Percentiles rank a stretch among this genome's conserved stretches.
Evolutionary conservation across 306 rosid genomes (phyloP).

Genomic region (Psophocarpus tetragonolobus): DNA sequence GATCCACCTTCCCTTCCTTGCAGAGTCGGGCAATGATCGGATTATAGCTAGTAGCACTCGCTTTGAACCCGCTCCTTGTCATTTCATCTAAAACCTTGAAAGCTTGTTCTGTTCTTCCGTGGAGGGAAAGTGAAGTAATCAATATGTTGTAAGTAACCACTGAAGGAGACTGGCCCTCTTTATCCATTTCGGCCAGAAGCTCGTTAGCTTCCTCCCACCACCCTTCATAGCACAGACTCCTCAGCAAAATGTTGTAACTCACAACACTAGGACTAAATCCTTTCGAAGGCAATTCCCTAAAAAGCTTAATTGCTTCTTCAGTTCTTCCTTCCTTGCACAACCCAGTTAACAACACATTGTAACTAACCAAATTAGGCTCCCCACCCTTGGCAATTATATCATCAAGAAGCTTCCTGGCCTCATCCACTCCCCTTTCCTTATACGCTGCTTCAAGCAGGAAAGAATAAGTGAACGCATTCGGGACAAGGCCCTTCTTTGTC

Average conservation of each 20-base stretch:
- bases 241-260: conserved; percentile 79
- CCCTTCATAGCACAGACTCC: conserved; percentile 70
- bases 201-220: conserved; percentile 85
- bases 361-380: conserved; percentile 75
- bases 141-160: conserved; percentile 74
- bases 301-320: conserved; percentile 75
- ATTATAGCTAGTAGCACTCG: conserved; percentile 78
- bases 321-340: conserved; percentile 89
- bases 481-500: conserved; percentile 72
- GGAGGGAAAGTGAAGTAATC: conserved; percentile 72
- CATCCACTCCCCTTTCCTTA: conserved; percentile 83
- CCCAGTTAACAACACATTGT: conserved; percentile 84
- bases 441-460: conserved; percentile 82
- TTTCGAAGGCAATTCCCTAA: conserved; percentile 67
- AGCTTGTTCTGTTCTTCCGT: conserved; percentile 78
- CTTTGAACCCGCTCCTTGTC: conserved; percentile 60
- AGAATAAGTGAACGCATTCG: conserved; percentile 78
- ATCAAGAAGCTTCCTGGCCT: conserved; percentile 72
- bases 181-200: conserved; percentile 78
- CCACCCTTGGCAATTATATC: conserved; percentile 85
- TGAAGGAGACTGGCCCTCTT: conserved; percentile 62
- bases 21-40: conserved; percentile 73
- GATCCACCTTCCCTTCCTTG: conserved; percentile 71
- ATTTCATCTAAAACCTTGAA: conserved; percentile 80
- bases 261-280: conserved; percentile 85